Conservation (phyloP, 495 filamentous ascomycete species). For the Astrocystis sublimbata region DNA sequence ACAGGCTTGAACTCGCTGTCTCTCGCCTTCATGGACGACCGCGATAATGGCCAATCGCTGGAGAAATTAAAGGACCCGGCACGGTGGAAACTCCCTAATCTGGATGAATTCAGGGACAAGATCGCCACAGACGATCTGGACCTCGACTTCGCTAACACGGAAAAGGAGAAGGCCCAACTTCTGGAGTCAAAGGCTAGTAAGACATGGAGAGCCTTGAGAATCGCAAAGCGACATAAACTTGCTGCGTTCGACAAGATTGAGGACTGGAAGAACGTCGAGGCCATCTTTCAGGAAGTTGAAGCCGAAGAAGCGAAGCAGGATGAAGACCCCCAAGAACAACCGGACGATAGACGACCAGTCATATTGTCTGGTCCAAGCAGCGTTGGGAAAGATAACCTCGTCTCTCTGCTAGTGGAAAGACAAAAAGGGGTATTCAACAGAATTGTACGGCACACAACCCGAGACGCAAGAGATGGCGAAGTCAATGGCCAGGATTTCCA, state of each 20-base stretch:
- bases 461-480: constrained; percentile 48
- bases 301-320: constrained; percentile 30
- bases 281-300: constrained; percentile 49
- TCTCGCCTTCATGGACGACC: constrained; percentile 74
- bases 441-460: constrained; percentile 45
- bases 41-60: constrained; percentile 44
- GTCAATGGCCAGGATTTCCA: constrained; percentile 44
- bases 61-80: constrained; percentile 50
- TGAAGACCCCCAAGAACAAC: constrained; percentile 30
- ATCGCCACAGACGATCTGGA: constrained; percentile 76
- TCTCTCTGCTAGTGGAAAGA: constrained; percentile 42
- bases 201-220: constrained; percentile 81
- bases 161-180: constrained; percentile 67
- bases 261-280: constrained; percentile 66
- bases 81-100: constrained; percentile 47
- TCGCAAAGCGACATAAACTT: constrained; percentile 71
- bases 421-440: constrained; percentile 45
- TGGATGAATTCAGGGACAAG: constrained; percentile 52
- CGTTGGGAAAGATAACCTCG: constrained; percentile 41
- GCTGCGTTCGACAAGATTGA: constrained; percentile 83
- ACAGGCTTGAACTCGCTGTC: constrained; percentile 70
- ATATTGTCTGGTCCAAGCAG: constrained; percentile 47
- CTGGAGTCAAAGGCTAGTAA: constrained; percentile 76
- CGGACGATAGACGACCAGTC: constrained; percentile 46
- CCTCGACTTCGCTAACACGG: constrained; percentile 72